A percentile compares a stretch with the other conserved stretches of the same genome.
Conservation (phyloP, 177 flowering plant genomes). For the Vitis hybrid region DNA sequence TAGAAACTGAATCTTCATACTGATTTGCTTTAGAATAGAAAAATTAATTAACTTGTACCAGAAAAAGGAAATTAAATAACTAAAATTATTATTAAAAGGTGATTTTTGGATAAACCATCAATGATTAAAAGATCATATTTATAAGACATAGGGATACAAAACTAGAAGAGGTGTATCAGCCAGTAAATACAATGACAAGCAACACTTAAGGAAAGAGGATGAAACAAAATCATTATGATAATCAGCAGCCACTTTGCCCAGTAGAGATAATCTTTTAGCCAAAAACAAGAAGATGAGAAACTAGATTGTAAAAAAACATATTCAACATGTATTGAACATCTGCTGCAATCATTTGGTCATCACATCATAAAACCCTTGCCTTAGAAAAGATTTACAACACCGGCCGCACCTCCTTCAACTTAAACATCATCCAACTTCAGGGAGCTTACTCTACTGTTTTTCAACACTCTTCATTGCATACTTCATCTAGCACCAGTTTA, state of each 20-base stretch:
- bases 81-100: neutral
- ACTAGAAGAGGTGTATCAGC: neutral
- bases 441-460: too few species aligned
- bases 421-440: too few species aligned
- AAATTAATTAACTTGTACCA: neutral
- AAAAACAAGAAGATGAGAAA: neutral
- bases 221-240: neutral
- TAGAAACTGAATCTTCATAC: neutral
- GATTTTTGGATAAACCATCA: neutral
- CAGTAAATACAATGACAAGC: neutral
- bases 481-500: too few species aligned
- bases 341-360: neutral
- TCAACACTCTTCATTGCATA: neutral
- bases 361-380: neutral
- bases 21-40: neutral
- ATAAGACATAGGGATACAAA: neutral
- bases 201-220: neutral
- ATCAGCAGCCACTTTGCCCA: neutral
- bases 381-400: too few species aligned
- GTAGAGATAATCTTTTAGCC: neutral
- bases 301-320: neutral
- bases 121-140: neutral
- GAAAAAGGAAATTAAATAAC: neutral
- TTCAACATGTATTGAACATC: too few species aligned
- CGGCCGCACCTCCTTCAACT: too few species aligned